Evolutionary conservation across 139 green algal genomes (phyloP).

Genomic region (Raphidocelis subcapitata): DNA sequence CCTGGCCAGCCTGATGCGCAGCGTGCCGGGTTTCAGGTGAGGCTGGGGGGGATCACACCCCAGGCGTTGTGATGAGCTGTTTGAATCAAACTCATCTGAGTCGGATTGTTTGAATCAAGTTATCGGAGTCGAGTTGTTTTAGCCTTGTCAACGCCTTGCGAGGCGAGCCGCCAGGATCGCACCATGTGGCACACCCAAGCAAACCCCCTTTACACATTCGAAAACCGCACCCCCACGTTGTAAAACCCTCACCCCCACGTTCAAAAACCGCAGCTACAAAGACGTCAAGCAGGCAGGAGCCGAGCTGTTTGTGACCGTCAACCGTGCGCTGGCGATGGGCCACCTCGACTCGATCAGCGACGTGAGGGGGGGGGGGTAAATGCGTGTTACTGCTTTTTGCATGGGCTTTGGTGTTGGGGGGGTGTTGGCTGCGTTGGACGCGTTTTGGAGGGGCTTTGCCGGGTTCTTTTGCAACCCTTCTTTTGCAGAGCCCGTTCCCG

Average conservation of each 20-base stretch:
- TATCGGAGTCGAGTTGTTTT: neutral
- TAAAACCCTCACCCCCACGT: neutral
- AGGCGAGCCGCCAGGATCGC: neutral
- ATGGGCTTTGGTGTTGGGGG: neutral
- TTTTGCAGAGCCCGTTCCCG: neutral
- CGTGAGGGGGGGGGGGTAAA: conserved; percentile 7
- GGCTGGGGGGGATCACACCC: neutral
- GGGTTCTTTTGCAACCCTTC: too few relatives aligned
- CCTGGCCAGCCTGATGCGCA: too few relatives aligned
- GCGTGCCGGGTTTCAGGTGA: too few relatives aligned
- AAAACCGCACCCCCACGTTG: neutral
- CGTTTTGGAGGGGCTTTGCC: too few relatives aligned
- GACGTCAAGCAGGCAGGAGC: conserved; percentile 3
- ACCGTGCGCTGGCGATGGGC: conserved; percentile 16
- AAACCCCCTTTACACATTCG: too few relatives aligned
- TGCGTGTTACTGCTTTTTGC: neutral
- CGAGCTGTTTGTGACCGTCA: conserved; percentile 26
- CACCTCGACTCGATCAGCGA: conserved; percentile 4
- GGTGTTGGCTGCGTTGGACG: too few relatives aligned
- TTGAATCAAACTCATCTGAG: too few relatives aligned
- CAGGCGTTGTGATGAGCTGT: neutral
- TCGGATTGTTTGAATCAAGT: neutral
- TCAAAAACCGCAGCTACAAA: neutral
- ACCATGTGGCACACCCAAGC: too few relatives aligned
- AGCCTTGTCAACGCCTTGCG: too few relatives aligned